phyloP scores from a whole-genome alignment of 1,284 basidiomycete genomes.

The Cutaneotrichosporon daszewskae region DNA sequence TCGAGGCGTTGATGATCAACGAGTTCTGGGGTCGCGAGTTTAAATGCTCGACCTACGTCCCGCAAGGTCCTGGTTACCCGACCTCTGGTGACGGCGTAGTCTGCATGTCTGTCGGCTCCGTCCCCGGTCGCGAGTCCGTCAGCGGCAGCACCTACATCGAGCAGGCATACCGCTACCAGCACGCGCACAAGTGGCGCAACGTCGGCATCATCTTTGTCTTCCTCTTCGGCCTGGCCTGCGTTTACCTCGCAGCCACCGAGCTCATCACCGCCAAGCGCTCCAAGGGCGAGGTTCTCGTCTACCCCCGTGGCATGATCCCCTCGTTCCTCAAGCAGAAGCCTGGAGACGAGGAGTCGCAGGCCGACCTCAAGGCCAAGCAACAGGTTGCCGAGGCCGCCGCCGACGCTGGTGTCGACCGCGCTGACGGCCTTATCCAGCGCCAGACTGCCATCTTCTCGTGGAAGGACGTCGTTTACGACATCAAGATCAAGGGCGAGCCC shows the following conservation, averaged over 20 bases:
- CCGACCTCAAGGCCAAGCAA: slow-evolving; percentile 33
- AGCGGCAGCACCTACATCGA: slow-evolving; percentile 54
- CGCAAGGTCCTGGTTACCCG: slow-evolving; percentile 43
- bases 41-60: slow-evolving; percentile 42
- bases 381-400: slow-evolving; percentile 4
- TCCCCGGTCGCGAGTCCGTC: slow-evolving; percentile 44
- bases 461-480: slow-evolving; percentile 55
- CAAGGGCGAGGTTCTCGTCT: slow-evolving; percentile 54
- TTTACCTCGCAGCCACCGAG: slow-evolving; percentile 56
- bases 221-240: slow-evolving; percentile 50
- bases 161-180: slow-evolving; percentile 60
- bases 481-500: slow-evolving; percentile 56
- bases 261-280: slow-evolving; percentile 49
- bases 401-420: slow-evolving; percentile 29
- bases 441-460: slow-evolving; percentile 50
- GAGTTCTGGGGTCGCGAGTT: slow-evolving; percentile 48
- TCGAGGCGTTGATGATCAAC: slow-evolving; percentile 51
- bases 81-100: slow-evolving; percentile 33
- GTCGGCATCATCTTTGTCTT: slow-evolving; percentile 57
- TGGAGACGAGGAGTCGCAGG: slow-evolving; percentile 28
- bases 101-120: slow-evolving; percentile 49
- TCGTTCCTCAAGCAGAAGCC: slow-evolving; percentile 27
- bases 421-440: slow-evolving; percentile 39
- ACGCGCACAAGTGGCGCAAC: slow-evolving; percentile 59
- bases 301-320: slow-evolving; percentile 48